Conservation (phyloP, 257 asterid genomes). For the Datura wrightii region DNA sequence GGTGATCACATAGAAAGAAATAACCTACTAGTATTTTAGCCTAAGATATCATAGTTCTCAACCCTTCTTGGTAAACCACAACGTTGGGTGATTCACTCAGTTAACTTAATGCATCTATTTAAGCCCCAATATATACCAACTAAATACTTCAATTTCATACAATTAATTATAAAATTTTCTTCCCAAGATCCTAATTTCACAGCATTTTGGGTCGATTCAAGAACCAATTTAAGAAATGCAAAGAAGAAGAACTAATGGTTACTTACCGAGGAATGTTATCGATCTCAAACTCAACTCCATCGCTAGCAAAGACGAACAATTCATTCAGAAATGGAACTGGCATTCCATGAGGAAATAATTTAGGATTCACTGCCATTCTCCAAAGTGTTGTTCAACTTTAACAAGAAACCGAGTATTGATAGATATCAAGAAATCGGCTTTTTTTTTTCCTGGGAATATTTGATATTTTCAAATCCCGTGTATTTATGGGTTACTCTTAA, state of each 20-base stretch:
- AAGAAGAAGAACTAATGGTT: background rate
- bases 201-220: background rate
- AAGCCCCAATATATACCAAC: too few species aligned
- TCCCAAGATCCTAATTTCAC: background rate
- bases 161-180: too few species aligned
- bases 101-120: too few species aligned
- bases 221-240: background rate
- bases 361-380: constrained; percentile 17
- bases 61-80: too few species aligned
- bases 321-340: constrained; percentile 8
- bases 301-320: background rate
- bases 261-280: background rate
- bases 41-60: too few species aligned
- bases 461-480: background rate
- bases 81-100: too few species aligned
- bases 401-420: background rate
- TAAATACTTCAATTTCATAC: too few species aligned
- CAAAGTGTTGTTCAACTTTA: background rate
- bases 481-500: background rate
- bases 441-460: background rate
- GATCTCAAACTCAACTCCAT: constrained; percentile 22
- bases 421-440: too few species aligned
- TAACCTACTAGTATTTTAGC: too few species aligned
- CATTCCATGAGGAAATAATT: constrained; percentile 28
- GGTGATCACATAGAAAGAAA: too few species aligned